These are phyloP conservation scores for Eucalyptus curtisii DNA, from an alignment of 345 rosid genomes.

Conservation along the genomic window DNA sequence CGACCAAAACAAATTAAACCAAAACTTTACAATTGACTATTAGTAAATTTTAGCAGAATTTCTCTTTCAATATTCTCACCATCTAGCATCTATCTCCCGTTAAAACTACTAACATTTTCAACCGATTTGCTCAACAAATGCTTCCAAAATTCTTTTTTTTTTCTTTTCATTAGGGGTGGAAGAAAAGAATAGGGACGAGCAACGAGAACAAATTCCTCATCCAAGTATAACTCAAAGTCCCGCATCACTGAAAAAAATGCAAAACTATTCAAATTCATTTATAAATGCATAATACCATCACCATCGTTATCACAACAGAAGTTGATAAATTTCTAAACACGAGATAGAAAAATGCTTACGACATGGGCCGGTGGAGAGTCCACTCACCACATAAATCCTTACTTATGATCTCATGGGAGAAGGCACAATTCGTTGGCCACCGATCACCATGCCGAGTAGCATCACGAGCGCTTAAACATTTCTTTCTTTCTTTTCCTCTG, in stretches of 20 bases:
- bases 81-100: not conserved
- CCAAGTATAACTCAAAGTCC: not conserved
- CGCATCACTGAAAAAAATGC: rapidly evolving
- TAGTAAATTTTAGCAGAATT: not conserved
- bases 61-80: not conserved
- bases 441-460: not conserved
- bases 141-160: not conserved
- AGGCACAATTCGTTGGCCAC: not conserved
- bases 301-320: rapidly evolving
- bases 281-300: not conserved
- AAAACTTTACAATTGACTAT: not conserved
- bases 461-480: not conserved
- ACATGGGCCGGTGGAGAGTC: not conserved
- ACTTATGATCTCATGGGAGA: not conserved
- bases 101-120: not conserved
- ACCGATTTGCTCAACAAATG: not conserved
- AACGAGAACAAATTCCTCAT: not conserved
- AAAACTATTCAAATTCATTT: not conserved
- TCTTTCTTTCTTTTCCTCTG: too few relatives aligned
- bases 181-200: not conserved
- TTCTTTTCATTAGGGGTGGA: not conserved
- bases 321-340: not conserved
- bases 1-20: not conserved
- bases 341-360: not conserved
- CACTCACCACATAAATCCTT: not conserved